Evolutionary conservation across 2,329 filamentous ascomycete genomes (phyloP).

Genomic region (Fusarium sp.): DNA sequence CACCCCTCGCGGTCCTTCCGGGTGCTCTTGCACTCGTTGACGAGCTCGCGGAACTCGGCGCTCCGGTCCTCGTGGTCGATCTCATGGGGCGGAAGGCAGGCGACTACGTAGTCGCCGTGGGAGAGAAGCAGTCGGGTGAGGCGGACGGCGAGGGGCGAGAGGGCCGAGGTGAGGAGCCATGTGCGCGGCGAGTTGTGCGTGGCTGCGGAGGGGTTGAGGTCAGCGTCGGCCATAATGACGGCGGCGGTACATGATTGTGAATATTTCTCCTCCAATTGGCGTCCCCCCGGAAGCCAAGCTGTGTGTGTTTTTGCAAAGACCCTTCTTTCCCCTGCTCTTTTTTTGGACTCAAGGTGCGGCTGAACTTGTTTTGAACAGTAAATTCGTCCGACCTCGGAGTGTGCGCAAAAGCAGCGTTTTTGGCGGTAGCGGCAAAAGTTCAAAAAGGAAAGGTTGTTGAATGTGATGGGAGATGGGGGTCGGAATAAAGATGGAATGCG

Average conservation of each 20-base stretch:
- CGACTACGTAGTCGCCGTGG: slow-evolving; percentile 91
- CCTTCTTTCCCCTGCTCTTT: slow-evolving; percentile 22
- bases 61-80: slow-evolving; percentile 79
- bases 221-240: slow-evolving; percentile 47
- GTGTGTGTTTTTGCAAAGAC: neutral
- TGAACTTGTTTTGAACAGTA: neutral
- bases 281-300: slow-evolving; percentile 4
- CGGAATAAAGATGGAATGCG: slow-evolving; percentile 21
- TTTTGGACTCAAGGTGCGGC: neutral
- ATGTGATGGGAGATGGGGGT: slow-evolving; percentile 3
- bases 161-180: slow-evolving; percentile 89
- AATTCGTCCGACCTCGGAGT: slow-evolving; percentile 5
- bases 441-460: neutral
- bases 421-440: slow-evolving; percentile 1
- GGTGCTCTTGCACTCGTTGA: slow-evolving; percentile 70
- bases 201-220: slow-evolving; percentile 54
- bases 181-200: slow-evolving; percentile 80
- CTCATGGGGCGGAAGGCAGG: slow-evolving; percentile 79
- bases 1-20: slow-evolving; percentile 75
- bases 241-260: slow-evolving; percentile 37
- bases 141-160: slow-evolving; percentile 84
- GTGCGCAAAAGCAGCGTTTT: neutral
- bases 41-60: slow-evolving; percentile 79
- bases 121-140: slow-evolving; percentile 80
- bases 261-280: slow-evolving; percentile 5